Evolutionary conservation across 2,329 filamentous ascomycete species (phyloP).

Genomic region (Coniella lustricola): DNA sequence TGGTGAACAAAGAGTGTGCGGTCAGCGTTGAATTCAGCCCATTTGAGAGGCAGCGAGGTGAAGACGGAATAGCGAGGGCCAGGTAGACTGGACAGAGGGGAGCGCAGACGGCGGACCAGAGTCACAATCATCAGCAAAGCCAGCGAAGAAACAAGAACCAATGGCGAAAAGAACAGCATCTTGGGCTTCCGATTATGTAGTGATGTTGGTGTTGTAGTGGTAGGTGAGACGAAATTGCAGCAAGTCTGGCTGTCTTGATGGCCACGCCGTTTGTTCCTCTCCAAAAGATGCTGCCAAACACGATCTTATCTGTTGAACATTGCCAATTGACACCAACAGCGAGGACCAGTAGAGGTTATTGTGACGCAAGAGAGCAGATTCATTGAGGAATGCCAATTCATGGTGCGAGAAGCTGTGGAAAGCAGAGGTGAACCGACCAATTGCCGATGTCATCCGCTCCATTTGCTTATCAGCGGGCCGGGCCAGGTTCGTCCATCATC

Average conservation of each 20-base stretch:
- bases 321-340: no score
- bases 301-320: background rate
- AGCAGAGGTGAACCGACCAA: background rate
- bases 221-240: background rate
- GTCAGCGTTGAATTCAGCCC: conserved; percentile 47
- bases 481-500: no score
- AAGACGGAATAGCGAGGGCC: conserved; percentile 42
- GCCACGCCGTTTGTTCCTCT: background rate
- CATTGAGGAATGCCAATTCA: no score
- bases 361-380: no score
- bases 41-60: conserved; percentile 45
- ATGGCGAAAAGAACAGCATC: conserved; percentile 20
- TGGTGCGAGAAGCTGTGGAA: background rate
- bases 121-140: conserved; percentile 10
- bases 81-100: conserved; percentile 36
- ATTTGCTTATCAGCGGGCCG: background rate
- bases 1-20: conserved; percentile 49
- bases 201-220: background rate
- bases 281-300: background rate
- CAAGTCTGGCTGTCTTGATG: background rate
- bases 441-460: background rate
- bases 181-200: background rate
- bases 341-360: no score
- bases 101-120: conserved; percentile 23
- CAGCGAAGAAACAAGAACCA: conserved; percentile 11